A percentile compares a stretch with the other conserved stretches of the same genome.
phyloP scores from a whole-genome alignment of 2,329 filamentous ascomycete genomes.

The Ophiostoma sp. region DNA sequence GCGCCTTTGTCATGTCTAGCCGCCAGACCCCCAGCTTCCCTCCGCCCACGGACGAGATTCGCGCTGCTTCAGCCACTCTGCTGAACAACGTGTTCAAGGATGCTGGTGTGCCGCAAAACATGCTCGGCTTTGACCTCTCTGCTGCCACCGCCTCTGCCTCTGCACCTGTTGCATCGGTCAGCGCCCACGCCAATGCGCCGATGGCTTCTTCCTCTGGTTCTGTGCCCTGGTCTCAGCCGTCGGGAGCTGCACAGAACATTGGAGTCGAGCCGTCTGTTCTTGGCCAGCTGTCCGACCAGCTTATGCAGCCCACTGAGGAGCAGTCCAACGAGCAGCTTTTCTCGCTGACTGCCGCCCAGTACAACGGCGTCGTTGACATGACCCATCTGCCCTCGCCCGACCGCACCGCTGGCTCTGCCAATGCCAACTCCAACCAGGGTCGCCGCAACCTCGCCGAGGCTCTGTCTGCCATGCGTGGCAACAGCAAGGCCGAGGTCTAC shows the following conservation, averaged over 20 bases:
- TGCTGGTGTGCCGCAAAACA: slow-evolving; percentile 53
- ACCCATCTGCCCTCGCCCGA: slow-evolving; percentile 32
- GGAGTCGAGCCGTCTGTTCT: slow-evolving; percentile 53
- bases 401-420: slow-evolving; percentile 40
- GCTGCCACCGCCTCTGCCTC: slow-evolving; percentile 8
- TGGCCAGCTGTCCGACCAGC: slow-evolving; percentile 59
- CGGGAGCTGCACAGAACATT: slow-evolving; percentile 20
- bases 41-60: slow-evolving; percentile 72
- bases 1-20: slow-evolving; percentile 91
- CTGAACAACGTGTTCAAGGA: slow-evolving; percentile 79
- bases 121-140: slow-evolving; percentile 13
- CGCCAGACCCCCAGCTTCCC: slow-evolving; percentile 68
- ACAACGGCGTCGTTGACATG: slow-evolving; percentile 67
- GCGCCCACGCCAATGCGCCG: slow-evolving; percentile 2
- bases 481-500: slow-evolving; percentile 80
- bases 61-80: slow-evolving; percentile 69
- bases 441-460: slow-evolving; percentile 75
- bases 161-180: slow-evolving; percentile 13
- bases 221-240: slow-evolving; percentile 8
- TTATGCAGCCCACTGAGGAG: slow-evolving; percentile 71
- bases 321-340: slow-evolving; percentile 87
- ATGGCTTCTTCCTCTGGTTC: too few species aligned
- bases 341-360: slow-evolving; percentile 77
- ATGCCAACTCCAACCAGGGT: slow-evolving; percentile 56
- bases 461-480: slow-evolving; percentile 69